A percentile compares a stretch with the other conserved stretches of the same genome.
Conservation (phyloP, 768 basidiomycete species). For the Trametes punicea region DNA sequence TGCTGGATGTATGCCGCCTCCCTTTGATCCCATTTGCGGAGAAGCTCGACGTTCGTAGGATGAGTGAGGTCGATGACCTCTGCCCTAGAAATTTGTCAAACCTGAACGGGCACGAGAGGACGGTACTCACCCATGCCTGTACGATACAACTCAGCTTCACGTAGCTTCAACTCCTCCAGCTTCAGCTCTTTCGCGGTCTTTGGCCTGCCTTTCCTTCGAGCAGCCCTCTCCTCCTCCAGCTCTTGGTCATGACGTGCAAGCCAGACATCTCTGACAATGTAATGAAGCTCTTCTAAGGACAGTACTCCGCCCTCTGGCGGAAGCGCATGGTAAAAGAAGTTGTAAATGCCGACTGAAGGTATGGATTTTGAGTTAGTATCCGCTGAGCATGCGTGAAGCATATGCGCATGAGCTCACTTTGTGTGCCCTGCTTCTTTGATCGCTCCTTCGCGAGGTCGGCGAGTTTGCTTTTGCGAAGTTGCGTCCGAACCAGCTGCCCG, state of each 20-base stretch:
- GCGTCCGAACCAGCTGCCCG: constrained; percentile 63
- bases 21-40: constrained; percentile 76
- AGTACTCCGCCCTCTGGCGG: constrained; percentile 56
- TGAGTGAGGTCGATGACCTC: constrained; percentile 82
- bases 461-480: constrained; percentile 67
- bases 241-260: constrained; percentile 67
- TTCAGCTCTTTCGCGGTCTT: constrained; percentile 65
- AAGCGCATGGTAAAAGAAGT: constrained; percentile 72
- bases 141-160: constrained; percentile 70
- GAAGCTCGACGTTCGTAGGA: constrained; percentile 61
- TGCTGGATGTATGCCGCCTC: constrained; percentile 68
- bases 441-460: constrained; percentile 54
- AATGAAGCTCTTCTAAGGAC: constrained; percentile 63
- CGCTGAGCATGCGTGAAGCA: background rate
- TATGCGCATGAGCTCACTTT: constrained; percentile 39
- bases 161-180: constrained; percentile 66
- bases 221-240: constrained; percentile 54
- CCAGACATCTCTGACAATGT: constrained; percentile 65
- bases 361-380: background rate
- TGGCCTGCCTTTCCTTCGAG: constrained; percentile 70
- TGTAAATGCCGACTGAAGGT: constrained; percentile 59
- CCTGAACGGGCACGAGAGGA: too few species aligned
- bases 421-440: constrained; percentile 49
- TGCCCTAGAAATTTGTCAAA: too few species aligned
- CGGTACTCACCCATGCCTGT: constrained; percentile 75